Base-by-base conservation (phyloP, 78 protist species). In the Mastigamoeba balamuthi region DNA sequence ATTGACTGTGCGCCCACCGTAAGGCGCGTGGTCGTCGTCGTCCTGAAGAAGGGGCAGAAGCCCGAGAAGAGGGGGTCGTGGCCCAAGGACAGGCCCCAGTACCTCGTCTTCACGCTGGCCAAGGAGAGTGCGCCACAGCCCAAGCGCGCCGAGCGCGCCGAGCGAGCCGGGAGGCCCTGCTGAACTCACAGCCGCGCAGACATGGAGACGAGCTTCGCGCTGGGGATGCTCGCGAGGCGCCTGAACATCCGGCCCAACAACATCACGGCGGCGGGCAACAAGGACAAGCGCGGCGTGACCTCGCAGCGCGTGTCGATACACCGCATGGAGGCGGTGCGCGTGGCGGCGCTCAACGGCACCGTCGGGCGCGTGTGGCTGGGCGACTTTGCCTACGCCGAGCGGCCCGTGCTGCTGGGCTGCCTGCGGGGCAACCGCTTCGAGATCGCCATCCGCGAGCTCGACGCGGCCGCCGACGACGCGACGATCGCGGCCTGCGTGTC, bases 231-330 rank as follows among this genome's bases (percentile, higher is more conserved):
- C n/a, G n/a, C n/a, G n/a, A n/a, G n/a, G n/a, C n/a, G n/a, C n/a
- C n/a, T n/a, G n/a, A n/a, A n/a, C n/a, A n/a, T n/a, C n/a, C n/a
- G n/a, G n/a, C n/a, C n/a, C n/a, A n/a, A 29, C 40, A 48, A 40
- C 69, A 66, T 66, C 69, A 42, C 52, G 7, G 6, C 52, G 17
- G 91, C 91, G 9, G 94, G 94, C 35, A 90, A 85, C 6, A 90
- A 90, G 41, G 94, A 90, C 52, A 90, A 90, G 77, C 74, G 91
- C 40, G 94, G 85, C 25, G 44, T 90, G n/a, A 90, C 94, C 0
- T 36, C 72, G 23, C 94, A 90, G 67, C 40, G 76, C 30, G 86
- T 90, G 0, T 42, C 88, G 40, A 35, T 17, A 17, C 17, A 48
- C 58, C 17, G 33, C 17, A 17, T 25, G 17, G 17, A 48, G 17